Evolutionary conservation across 768 basidiomycete genomes (phyloP).

Genomic region (Amanita muscaria): DNA sequence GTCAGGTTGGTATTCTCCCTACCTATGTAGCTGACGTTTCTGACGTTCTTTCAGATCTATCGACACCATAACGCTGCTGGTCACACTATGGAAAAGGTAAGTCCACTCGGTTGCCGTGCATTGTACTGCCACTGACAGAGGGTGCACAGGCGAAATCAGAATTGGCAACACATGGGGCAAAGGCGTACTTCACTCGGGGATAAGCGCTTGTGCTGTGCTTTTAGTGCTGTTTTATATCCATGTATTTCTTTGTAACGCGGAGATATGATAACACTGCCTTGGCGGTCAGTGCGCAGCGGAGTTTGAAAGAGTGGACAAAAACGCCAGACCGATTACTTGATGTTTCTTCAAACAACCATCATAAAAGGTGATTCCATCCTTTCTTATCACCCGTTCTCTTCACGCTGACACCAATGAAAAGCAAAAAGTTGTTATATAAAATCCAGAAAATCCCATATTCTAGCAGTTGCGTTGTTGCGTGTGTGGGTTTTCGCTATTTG

Average conservation of each 20-base stretch:
- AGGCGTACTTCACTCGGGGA: conserved; percentile 81
- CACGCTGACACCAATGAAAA: conserved; percentile 23
- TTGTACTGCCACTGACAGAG: not conserved
- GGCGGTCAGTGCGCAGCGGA: conserved; percentile 34
- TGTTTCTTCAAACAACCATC: conserved; percentile 58
- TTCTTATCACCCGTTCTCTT: conserved; percentile 10
- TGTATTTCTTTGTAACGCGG: not conserved
- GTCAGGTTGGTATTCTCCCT: conserved; percentile 43
- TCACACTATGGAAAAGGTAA: conserved; percentile 80
- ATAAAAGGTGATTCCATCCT: conserved; percentile 46
- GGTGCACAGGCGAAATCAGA: conserved; percentile 67
- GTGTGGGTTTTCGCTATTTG: conserved; percentile 40
- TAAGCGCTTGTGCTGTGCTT: conserved; percentile 24
- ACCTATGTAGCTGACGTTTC: conserved; percentile 9
- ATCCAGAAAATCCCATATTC: conserved; percentile 55
- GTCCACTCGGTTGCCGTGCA: conserved; percentile 12
- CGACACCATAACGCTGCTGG: conserved; percentile 73
- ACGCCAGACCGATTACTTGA: conserved; percentile 13
- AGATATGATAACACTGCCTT: conserved; percentile 2
- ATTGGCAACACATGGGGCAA: conserved; percentile 75
- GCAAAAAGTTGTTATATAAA: conserved; percentile 70
- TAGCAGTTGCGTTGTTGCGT: conserved; percentile 71
- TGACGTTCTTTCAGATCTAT: conserved; percentile 48
- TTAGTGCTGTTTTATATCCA: conserved; percentile 9
- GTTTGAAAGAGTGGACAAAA: conserved; percentile 33